These are phyloP conservation scores for Penicillium palitans DNA, from an alignment of 2,329 filamentous ascomycete species.

Conservation along the genomic window DNA sequence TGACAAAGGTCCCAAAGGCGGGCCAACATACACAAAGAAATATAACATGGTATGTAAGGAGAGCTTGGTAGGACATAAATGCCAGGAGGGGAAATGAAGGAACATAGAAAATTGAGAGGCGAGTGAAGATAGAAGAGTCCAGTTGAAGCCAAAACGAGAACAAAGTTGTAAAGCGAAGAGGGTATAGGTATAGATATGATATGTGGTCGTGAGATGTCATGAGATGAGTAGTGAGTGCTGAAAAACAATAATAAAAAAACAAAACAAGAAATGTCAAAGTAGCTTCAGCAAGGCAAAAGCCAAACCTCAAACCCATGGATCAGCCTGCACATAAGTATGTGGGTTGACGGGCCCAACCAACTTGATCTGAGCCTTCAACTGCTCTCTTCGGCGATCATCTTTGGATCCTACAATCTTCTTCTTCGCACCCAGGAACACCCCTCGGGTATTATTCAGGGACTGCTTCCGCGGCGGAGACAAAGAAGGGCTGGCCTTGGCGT, in stretches of 20 bases:
- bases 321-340: constrained; percentile 24
- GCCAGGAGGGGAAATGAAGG: background rate
- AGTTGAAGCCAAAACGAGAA: background rate
- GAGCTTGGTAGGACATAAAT: background rate
- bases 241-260: background rate
- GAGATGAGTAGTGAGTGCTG: background rate
- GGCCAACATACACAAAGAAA: background rate
- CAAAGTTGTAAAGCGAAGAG: background rate
- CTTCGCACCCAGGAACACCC: constrained; percentile 33
- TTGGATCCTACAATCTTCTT: constrained; percentile 36
- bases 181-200: constrained; percentile 5
- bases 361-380: constrained; percentile 44
- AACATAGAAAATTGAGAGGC: background rate
- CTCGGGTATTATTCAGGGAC: constrained; percentile 28
- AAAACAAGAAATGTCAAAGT: background rate
- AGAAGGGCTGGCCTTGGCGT: constrained; percentile 16
- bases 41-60: background rate
- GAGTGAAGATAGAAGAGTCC: background rate
- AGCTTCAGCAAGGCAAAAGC: background rate
- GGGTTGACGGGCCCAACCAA: constrained; percentile 41
- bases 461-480: constrained; percentile 24
- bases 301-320: constrained; percentile 34
- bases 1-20: background rate
- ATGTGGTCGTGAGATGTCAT: constrained; percentile 8
- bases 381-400: constrained; percentile 38